Evolutionary conservation across 139 green algal species (phyloP).

Genomic region (Chlamydomonas sp.): DNA sequence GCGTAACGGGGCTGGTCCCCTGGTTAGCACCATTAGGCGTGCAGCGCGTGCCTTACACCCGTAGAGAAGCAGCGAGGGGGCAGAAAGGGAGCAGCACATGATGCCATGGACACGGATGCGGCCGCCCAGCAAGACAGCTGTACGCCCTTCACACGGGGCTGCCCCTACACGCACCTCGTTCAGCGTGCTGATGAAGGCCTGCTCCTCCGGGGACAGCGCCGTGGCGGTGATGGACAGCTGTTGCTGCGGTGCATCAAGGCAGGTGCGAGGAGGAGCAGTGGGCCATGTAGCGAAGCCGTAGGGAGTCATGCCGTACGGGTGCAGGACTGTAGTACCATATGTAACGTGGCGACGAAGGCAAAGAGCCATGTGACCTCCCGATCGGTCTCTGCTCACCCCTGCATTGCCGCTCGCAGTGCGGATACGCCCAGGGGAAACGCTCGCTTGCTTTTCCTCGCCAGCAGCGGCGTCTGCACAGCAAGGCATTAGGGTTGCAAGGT

Average conservation of each 20-base stretch:
- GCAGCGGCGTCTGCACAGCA: background rate
- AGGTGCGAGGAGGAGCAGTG: background rate
- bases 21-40: background rate
- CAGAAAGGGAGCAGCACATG: background rate
- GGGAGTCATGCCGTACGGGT: background rate
- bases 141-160: background rate
- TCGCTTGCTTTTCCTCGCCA: conserved; percentile 15
- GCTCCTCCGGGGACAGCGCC: conserved; percentile 54
- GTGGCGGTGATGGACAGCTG: background rate
- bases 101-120: background rate
- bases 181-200: conserved; percentile 55
- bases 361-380: background rate
- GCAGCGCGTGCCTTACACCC: background rate
- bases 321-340: background rate
- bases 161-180: conserved; percentile 52
- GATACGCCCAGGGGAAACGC: background rate
- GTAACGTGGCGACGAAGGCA: background rate
- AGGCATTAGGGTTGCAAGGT: background rate
- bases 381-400: background rate
- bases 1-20: background rate
- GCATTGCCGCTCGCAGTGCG: background rate
- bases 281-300: background rate
- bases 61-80: background rate
- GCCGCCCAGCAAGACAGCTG: background rate
- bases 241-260: background rate